Conservation (phyloP, 768 basidiomycete genomes). For the Rhizopogon sp. region DNA sequence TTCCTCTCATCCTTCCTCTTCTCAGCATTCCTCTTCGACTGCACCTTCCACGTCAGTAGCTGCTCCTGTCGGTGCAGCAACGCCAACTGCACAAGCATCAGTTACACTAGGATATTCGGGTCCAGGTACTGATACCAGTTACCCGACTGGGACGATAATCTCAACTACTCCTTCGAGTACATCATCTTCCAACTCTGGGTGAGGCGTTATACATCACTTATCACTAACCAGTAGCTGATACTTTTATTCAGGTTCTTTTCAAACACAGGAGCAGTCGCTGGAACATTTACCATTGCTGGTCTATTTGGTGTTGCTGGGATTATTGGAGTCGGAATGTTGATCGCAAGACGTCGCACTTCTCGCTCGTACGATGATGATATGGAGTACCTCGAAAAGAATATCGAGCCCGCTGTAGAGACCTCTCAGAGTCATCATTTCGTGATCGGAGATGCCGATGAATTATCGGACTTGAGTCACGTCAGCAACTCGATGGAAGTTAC, state of each 20-base stretch:
- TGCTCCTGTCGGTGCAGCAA: background rate
- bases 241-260: slow-evolving; percentile 35
- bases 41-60: slow-evolving; percentile 2
- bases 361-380: slow-evolving; percentile 20
- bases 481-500: slow-evolving; percentile 11
- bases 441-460: slow-evolving; percentile 11
- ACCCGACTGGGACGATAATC: background rate
- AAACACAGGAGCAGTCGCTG: slow-evolving; percentile 42
- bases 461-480: slow-evolving; percentile 20
- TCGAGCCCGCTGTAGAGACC: slow-evolving; percentile 6
- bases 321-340: slow-evolving; percentile 22
- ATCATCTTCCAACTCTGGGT: slow-evolving; percentile 19
- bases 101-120: background rate
- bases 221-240: background rate
- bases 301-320: slow-evolving; percentile 30
- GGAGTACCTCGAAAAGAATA: slow-evolving; percentile 22
- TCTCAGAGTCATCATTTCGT: slow-evolving; percentile 7
- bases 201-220: too few species aligned
- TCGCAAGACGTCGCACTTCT: slow-evolving; percentile 25
- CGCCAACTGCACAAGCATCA: slow-evolving; percentile 1
- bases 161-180: slow-evolving; percentile 12
- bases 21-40: background rate
- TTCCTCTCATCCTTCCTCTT: background rate
- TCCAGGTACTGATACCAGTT: background rate
- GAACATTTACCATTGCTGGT: slow-evolving; percentile 38